A percentile compares a stretch with the other conserved stretches of the same genome.
Evolutionary conservation across 257 asterid genomes (phyloP).

Genomic region (Petunia axillaris): DNA sequence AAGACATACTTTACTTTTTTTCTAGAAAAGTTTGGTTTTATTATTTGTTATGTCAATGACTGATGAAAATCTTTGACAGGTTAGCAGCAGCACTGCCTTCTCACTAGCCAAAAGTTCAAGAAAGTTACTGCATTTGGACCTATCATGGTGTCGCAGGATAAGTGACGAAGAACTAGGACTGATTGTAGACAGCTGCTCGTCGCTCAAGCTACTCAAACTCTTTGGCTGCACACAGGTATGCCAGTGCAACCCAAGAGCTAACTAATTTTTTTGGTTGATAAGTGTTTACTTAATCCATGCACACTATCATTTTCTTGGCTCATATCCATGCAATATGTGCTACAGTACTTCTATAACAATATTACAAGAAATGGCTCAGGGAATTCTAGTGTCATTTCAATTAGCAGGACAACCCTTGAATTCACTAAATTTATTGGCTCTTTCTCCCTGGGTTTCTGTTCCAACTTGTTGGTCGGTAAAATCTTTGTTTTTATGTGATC

Average conservation of each 20-base stretch:
- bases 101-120: constrained; percentile 64
- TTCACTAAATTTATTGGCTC: constrained; percentile 16
- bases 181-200: constrained; percentile 73
- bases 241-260: neutral
- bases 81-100: constrained; percentile 59
- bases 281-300: neutral
- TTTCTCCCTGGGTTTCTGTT: neutral
- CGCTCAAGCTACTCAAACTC: constrained; percentile 70
- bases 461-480: neutral
- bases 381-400: constrained; percentile 6
- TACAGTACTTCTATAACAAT: constrained; percentile 12
- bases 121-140: constrained; percentile 62
- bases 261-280: neutral
- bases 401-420: constrained; percentile 11
- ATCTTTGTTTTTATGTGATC: too few species aligned
- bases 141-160: constrained; percentile 76
- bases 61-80: constrained; percentile 37
- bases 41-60: neutral
- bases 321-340: neutral
- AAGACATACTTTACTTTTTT: neutral
- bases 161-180: constrained; percentile 66
- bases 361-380: constrained; percentile 14
- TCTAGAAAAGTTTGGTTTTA: neutral
- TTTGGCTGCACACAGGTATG: constrained; percentile 87
- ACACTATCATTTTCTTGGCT: constrained; percentile 5